A percentile compares a stretch with the other conserved stretches of the same genome.
These are phyloP conservation scores for Arctium minus DNA, from an alignment of 129 eudicot species.

Conservation along the genomic window DNA sequence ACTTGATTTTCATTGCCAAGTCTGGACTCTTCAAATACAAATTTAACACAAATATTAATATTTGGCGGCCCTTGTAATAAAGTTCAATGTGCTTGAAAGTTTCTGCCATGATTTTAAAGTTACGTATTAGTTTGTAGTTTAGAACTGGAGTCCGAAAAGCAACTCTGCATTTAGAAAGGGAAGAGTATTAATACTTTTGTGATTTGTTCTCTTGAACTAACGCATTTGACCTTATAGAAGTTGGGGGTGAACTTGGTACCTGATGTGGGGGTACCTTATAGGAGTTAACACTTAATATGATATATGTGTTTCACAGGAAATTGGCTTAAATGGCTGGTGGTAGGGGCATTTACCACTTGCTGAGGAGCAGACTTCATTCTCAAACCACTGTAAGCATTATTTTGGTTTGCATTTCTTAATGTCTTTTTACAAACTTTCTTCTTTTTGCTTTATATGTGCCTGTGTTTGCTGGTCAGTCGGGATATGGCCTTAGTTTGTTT, in stretches of 20 bases:
- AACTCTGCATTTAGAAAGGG: background rate
- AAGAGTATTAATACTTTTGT: background rate
- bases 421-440: background rate
- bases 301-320: conserved; percentile 14
- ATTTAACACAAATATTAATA: background rate
- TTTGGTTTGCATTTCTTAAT: background rate
- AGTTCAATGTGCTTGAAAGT: background rate
- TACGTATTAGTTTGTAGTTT: background rate
- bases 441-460: background rate
- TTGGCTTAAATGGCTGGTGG: conserved; percentile 59
- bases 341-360: conserved; percentile 61
- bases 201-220: background rate
- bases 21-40: background rate
- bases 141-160: background rate
- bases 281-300: background rate
- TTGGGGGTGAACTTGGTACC: background rate
- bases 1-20: background rate
- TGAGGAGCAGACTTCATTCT: conserved; percentile 52
- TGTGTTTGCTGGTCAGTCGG: background rate
- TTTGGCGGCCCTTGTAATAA: background rate
- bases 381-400: conserved; percentile 47
- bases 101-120: background rate
- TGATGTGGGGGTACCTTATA: background rate
- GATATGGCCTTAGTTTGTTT: background rate
- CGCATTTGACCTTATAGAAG: background rate